These are phyloP conservation scores for Bipolaris bicolor DNA, from an alignment of 2,329 filamentous ascomycete genomes.

Conservation along the genomic window DNA sequence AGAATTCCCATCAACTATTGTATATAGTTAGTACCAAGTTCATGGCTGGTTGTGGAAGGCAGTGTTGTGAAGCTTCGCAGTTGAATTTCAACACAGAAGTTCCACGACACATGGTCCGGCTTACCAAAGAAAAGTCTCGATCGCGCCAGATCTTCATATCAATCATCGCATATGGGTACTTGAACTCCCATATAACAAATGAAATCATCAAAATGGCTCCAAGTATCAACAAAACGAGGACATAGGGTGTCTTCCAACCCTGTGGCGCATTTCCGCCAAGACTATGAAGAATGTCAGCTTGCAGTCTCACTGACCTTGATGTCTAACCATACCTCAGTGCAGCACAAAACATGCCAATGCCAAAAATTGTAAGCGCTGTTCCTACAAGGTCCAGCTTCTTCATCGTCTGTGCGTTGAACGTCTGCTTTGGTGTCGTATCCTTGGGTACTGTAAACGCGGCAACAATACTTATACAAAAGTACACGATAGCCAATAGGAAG, in stretches of 20 bases:
- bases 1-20: slow-evolving; percentile 60
- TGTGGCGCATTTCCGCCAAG: slow-evolving; percentile 62
- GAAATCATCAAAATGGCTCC: slow-evolving; percentile 61
- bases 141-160: slow-evolving; percentile 66
- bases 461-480: slow-evolving; percentile 63
- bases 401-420: slow-evolving; percentile 55
- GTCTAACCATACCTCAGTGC: slow-evolving; percentile 59
- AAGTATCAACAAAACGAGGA: slow-evolving; percentile 67
- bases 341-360: slow-evolving; percentile 69
- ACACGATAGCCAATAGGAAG: slow-evolving; percentile 68
- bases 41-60: background rate
- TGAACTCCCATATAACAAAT: slow-evolving; percentile 69
- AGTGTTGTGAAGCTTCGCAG: no score
- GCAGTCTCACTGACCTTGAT: fast-evolving
- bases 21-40: slow-evolving; percentile 24
- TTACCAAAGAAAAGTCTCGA: slow-evolving; percentile 67
- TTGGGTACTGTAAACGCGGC: slow-evolving; percentile 68
- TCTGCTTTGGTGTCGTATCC: slow-evolving; percentile 57
- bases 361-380: slow-evolving; percentile 65
- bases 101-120: no score
- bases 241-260: slow-evolving; percentile 68
- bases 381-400: slow-evolving; percentile 67
- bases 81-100: no score
- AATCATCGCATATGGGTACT: slow-evolving; percentile 54
- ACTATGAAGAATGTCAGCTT: slow-evolving; percentile 33